phyloP scores from a whole-genome alignment of 768 basidiomycete genomes.

The Boletus subcaerulescens region DNA sequence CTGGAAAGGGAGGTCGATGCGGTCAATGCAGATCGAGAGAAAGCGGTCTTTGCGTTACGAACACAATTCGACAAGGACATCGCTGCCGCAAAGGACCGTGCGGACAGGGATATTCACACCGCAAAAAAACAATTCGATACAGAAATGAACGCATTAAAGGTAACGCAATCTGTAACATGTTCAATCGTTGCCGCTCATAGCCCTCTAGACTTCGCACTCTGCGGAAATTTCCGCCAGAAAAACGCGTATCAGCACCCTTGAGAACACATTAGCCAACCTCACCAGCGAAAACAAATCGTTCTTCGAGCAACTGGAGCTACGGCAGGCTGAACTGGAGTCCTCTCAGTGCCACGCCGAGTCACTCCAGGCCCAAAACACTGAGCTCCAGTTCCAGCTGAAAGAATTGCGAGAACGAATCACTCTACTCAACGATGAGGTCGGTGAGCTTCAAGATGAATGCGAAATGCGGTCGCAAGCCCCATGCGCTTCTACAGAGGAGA shows the following conservation, averaged over 20 bases:
- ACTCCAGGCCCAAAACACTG: constrained; percentile 73
- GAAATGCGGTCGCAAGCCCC: constrained; percentile 43
- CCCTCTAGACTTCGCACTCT: constrained; percentile 56
- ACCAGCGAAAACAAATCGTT: constrained; percentile 72
- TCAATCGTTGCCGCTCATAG: constrained; percentile 1
- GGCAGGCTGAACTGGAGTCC: constrained; percentile 89
- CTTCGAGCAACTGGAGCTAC: constrained; percentile 84
- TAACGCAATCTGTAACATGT: constrained; percentile 26
- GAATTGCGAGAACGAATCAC: constrained; percentile 73
- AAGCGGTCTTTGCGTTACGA: constrained; percentile 54
- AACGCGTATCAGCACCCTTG: constrained; percentile 64
- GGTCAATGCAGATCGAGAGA: constrained; percentile 61
- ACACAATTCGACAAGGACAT: constrained; percentile 74
- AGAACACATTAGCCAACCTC: constrained; percentile 65
- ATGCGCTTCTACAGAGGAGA: constrained; percentile 54
- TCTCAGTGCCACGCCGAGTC: constrained; percentile 72
- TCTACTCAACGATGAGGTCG: constrained; percentile 68
- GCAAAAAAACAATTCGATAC: constrained; percentile 73
- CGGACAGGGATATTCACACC: constrained; percentile 70
- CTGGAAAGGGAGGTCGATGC: constrained; percentile 65
- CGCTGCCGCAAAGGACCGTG: constrained; percentile 52
- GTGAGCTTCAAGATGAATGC: constrained; percentile 60
- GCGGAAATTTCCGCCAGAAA: constrained; percentile 63
- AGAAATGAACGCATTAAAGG: constrained; percentile 74
- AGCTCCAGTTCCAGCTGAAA: constrained; percentile 82